Conservation (phyloP, 169 alveolate genomes). For the Eimeria necatrix region DNA sequence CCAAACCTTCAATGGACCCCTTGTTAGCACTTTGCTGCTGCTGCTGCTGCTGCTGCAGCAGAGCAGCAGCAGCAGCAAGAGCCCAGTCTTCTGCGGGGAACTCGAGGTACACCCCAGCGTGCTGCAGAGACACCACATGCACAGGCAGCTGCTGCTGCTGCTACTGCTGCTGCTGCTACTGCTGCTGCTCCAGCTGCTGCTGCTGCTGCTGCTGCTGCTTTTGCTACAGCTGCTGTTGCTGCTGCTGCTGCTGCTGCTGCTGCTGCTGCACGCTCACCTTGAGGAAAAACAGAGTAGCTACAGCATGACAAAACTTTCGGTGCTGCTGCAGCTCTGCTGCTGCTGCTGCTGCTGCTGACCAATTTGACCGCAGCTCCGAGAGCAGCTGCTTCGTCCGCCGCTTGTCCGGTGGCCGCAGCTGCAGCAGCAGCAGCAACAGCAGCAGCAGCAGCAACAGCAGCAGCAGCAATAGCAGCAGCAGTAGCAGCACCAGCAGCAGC, state of each 20-base stretch:
- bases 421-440: constrained; percentile 58
- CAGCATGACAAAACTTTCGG: constrained; percentile 29
- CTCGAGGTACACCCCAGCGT: constrained; percentile 50
- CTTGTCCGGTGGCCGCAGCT: constrained; percentile 52
- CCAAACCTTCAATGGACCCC: background rate
- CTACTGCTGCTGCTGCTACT: too few species aligned
- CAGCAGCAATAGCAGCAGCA: constrained; percentile 24
- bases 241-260: constrained; percentile 39
- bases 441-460: constrained; percentile 22
- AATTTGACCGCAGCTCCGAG: background rate
- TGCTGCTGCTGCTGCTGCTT: background rate
- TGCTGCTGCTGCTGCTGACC: constrained; percentile 61
- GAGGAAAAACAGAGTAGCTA: background rate
- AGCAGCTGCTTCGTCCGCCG: constrained; percentile 49
- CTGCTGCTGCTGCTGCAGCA: background rate
- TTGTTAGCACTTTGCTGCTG: background rate
- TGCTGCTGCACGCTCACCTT: constrained; percentile 6
- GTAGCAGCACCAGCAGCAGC: constrained; percentile 10
- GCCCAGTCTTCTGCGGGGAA: constrained; percentile 50
- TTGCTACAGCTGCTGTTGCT: background rate
- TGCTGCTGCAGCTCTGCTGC: constrained; percentile 39
- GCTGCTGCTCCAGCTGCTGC: too few species aligned
- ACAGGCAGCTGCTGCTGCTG: too few species aligned
- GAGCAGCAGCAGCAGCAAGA: constrained; percentile 8
- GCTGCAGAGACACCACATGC: constrained; percentile 36